Percentiles rank a stretch among this genome's conserved stretches.
phyloP scores from a whole-genome alignment of 2,329 filamentous ascomycete genomes.

The Ophiosphaerella narmari region DNA sequence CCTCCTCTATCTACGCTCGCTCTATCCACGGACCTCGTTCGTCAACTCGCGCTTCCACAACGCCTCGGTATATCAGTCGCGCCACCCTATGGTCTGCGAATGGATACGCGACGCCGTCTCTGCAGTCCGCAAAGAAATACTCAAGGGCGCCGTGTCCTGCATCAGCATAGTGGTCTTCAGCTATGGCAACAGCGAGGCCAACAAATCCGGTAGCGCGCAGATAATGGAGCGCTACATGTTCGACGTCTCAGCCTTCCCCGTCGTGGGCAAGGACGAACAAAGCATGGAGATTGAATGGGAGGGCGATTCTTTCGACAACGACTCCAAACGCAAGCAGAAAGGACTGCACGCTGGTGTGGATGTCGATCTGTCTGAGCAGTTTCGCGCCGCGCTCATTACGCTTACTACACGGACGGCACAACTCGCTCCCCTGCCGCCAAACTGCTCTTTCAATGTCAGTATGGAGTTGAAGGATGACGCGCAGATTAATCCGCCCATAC shows the following conservation, averaged over 20 bases:
- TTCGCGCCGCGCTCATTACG: slow-evolving; percentile 68
- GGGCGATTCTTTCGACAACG: slow-evolving; percentile 8
- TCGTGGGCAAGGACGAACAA: slow-evolving; percentile 52
- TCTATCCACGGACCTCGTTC: slow-evolving; percentile 81
- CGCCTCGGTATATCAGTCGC: slow-evolving; percentile 80
- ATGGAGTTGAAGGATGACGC: slow-evolving; percentile 70
- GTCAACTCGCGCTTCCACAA: slow-evolving; percentile 80
- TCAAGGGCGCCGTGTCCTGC: slow-evolving; percentile 58
- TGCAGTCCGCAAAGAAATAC: slow-evolving; percentile 72
- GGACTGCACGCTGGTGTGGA: slow-evolving; percentile 28
- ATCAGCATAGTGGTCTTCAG: slow-evolving; percentile 62
- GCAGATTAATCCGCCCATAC: slow-evolving; percentile 52
- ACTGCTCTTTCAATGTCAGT: slow-evolving; percentile 76
- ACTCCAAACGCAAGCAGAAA: slow-evolving; percentile 13
- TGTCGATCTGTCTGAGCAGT: slow-evolving; percentile 71
- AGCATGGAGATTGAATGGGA: slow-evolving; percentile 57
- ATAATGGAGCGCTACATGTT: slow-evolving; percentile 65
- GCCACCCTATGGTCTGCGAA: slow-evolving; percentile 81
- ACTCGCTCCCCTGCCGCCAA: slow-evolving; percentile 62
- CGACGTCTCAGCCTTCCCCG: slow-evolving; percentile 62
- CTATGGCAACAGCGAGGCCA: slow-evolving; percentile 32
- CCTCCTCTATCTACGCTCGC: slow-evolving; percentile 77
- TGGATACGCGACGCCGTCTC: slow-evolving; percentile 84
- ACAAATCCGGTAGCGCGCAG: slow-evolving; percentile 43
- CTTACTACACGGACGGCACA: slow-evolving; percentile 64